These are phyloP conservation scores for Cyclotella sp. DNA, from an alignment of 108 stramenopile genomes.

Conservation along the genomic window DNA sequence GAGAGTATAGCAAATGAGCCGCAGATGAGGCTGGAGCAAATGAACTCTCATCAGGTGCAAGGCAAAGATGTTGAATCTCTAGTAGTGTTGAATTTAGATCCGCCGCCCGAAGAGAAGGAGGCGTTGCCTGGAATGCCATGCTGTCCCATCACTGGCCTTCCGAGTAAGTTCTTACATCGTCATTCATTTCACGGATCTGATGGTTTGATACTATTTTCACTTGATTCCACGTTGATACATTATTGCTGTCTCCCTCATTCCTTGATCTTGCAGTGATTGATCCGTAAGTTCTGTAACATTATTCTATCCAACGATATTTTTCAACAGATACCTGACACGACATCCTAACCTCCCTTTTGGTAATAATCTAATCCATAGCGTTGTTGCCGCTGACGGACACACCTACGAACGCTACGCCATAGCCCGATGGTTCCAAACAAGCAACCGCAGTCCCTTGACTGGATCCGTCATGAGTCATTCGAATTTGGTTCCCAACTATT, in stretches of 20 bases:
- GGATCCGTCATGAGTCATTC: slow-evolving; percentile 72
- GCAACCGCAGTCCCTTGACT: slow-evolving; percentile 84
- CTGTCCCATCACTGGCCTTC: slow-evolving; percentile 92
- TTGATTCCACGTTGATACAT: not conserved
- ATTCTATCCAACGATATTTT: too few species aligned
- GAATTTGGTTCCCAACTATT: slow-evolving; percentile 86
- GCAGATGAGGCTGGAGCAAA: too few species aligned
- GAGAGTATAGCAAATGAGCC: slow-evolving; percentile 1
- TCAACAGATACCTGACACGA: too few species aligned
- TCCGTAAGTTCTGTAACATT: too few species aligned
- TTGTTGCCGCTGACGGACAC: slow-evolving; percentile 91
- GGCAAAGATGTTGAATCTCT: too few species aligned
- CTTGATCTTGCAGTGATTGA: slow-evolving; percentile 75
- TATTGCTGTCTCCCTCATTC: not conserved
- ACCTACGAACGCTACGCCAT: slow-evolving; percentile 95
- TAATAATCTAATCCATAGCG: too few species aligned
- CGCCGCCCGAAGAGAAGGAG: slow-evolving; percentile 8
- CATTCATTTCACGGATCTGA: not conserved
- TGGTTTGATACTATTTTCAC: not conserved
- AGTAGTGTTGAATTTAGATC: not conserved
- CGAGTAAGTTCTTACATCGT: slow-evolving; percentile 18
- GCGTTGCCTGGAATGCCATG: slow-evolving; percentile 83
- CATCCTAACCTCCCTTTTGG: too few species aligned
- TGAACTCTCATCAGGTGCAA: too few species aligned
- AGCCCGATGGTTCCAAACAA: slow-evolving; percentile 80